Percentiles rank a stretch among this genome's conserved stretches.
phyloP scores from a whole-genome alignment of 257 asterid genomes.

The Solanum bulbocastanum region DNA sequence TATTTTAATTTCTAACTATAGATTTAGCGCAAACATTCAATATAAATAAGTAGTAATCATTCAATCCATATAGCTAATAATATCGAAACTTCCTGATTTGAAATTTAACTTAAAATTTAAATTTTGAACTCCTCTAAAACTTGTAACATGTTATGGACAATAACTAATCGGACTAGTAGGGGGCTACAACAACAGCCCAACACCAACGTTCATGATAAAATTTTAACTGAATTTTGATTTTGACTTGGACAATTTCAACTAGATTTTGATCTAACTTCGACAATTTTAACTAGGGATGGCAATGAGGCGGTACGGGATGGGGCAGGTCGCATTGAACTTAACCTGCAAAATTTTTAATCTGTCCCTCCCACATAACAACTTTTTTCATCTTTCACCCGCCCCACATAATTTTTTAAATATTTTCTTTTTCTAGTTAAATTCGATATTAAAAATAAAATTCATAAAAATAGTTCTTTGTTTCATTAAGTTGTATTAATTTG shows the following conservation, averaged over 20 bases:
- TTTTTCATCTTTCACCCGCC: too few relatives aligned
- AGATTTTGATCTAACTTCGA: not conserved
- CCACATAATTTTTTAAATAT: too few relatives aligned
- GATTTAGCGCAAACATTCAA: not conserved
- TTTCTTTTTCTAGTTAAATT: too few relatives aligned
- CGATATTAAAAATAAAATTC: too few relatives aligned
- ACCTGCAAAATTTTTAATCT: fast-evolving
- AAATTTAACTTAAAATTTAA: too few relatives aligned
- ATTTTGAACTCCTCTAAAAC: not conserved
- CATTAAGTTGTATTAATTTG: too few relatives aligned
- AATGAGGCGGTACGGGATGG: too few relatives aligned
- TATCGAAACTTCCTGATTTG: too few relatives aligned
- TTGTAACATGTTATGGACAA: not conserved
- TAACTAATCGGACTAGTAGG: not conserved
- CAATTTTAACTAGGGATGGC: not conserved
- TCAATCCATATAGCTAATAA: not conserved
- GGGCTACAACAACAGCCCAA: not conserved
- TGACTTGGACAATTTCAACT: not conserved
- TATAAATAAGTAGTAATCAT: not conserved
- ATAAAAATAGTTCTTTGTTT: too few relatives aligned
- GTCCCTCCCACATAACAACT: too few relatives aligned
- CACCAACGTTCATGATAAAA: not conserved
- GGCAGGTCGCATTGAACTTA: too few relatives aligned
- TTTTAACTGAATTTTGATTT: too few relatives aligned
- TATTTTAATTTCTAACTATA: not conserved